Percentiles rank a stretch among this genome's conserved stretches.
These are phyloP conservation scores for Trichoderma guizhouense DNA, from an alignment of 2,329 filamentous ascomycete species.

Conservation along the genomic window DNA sequence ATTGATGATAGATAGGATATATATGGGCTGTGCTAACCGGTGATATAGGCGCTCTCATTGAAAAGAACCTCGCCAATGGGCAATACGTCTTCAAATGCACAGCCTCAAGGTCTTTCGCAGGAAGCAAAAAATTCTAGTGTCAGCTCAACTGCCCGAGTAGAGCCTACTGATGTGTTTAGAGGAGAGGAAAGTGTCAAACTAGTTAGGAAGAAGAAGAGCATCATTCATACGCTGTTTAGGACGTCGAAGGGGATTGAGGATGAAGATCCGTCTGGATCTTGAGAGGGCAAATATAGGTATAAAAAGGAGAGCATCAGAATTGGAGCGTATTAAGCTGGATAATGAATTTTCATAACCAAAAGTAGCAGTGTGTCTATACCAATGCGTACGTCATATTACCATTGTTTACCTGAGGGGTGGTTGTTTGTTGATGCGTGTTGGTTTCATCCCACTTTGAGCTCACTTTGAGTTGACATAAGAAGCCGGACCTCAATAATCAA, in stretches of 20 bases:
- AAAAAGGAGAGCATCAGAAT: neutral
- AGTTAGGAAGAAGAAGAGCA: conserved; percentile 19
- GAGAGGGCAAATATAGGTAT: neutral
- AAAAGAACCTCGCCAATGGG: neutral
- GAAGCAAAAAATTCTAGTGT: neutral
- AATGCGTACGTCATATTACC: neutral
- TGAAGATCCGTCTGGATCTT: neutral
- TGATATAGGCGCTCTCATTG: conserved; percentile 10
- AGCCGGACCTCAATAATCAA: neutral
- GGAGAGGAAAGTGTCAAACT: neutral
- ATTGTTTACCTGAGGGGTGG: neutral
- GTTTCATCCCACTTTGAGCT: neutral
- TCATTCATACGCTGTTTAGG: conserved; percentile 21
- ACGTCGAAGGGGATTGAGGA: neutral
- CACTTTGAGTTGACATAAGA: neutral
- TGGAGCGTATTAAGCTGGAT: rapidly evolving
- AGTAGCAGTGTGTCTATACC: neutral
- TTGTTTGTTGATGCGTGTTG: neutral
- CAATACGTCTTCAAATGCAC: neutral
- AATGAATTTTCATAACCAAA: neutral
- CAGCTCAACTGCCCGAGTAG: neutral
- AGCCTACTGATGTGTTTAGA: neutral
- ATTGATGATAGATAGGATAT: too few species aligned
- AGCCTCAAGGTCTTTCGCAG: neutral
- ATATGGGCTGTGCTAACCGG: neutral